phyloP scores from a whole-genome alignment of 495 filamentous ascomycete genomes.

The Neurospora sp. region DNA sequence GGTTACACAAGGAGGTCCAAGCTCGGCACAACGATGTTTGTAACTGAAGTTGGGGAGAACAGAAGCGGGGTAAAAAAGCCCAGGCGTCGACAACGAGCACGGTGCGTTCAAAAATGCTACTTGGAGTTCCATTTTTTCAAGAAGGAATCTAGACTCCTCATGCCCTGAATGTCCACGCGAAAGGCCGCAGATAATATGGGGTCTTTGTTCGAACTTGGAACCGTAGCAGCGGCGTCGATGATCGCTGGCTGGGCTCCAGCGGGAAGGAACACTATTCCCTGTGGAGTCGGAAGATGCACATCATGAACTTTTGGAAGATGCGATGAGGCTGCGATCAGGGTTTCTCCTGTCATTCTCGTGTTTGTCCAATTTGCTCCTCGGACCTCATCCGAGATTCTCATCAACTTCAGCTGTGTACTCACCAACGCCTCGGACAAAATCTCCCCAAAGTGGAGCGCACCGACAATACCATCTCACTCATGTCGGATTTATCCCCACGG shows the following conservation, averaged over 20 bases:
- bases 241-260: neutral
- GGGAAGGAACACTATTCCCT: neutral
- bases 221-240: neutral
- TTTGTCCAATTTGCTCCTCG: neutral
- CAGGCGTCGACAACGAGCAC: neutral
- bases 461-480: neutral
- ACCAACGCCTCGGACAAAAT: neutral
- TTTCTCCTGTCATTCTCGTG: neutral
- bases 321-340: neutral
- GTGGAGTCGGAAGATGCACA: neutral
- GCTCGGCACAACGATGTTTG: neutral
- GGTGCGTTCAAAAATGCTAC: neutral
- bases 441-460: neutral
- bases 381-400: neutral
- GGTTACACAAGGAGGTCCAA: neutral
- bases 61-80: neutral
- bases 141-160: neutral
- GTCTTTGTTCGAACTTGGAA: neutral
- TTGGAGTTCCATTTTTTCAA: neutral
- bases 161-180: neutral
- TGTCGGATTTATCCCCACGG: too few species aligned
- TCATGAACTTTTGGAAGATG: neutral
- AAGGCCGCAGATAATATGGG: neutral
- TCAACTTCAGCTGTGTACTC: neutral
- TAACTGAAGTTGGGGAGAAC: neutral